A percentile compares a stretch with the other conserved stretches of the same genome.
phyloP scores from a whole-genome alignment of 208 protist genomes.

The Crithidia acanthocephali region DNA sequence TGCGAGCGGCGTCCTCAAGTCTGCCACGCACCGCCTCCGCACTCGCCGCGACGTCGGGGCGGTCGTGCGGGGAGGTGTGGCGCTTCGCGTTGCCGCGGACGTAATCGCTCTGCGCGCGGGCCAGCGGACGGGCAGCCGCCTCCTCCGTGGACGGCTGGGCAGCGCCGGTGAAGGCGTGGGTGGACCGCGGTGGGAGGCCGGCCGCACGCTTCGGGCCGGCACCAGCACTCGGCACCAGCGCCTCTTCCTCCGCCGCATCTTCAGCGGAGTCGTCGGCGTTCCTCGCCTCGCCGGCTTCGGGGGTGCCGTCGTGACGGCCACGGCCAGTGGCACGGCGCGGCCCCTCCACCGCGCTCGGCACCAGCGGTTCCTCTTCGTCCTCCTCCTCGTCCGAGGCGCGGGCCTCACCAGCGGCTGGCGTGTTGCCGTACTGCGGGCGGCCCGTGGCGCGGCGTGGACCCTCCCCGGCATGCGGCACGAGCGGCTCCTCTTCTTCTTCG shows the following conservation, averaged over 20 bases:
- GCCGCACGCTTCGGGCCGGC: not conserved
- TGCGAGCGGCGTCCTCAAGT: not conserved
- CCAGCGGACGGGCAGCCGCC: not conserved
- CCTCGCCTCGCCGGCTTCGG: not conserved
- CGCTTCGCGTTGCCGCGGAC: slow-evolving; percentile 8
- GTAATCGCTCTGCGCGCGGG: slow-evolving; percentile 19
- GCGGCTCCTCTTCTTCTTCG: not conserved
- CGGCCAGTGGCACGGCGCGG: slow-evolving; percentile 10
- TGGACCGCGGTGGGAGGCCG: slow-evolving; percentile 6
- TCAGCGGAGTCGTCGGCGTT: not conserved
- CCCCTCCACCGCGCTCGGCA: not conserved
- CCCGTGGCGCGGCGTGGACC: slow-evolving; percentile 13
- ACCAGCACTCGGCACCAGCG: not conserved
- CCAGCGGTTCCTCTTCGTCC: slow-evolving; percentile 31
- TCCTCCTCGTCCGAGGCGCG: slow-evolving; percentile 1
- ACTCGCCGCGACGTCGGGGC: slow-evolving; percentile 6
- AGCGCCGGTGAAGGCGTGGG: slow-evolving; percentile 1
- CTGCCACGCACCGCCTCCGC: slow-evolving; percentile 3
- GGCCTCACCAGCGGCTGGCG: not conserved
- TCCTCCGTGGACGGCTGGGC: not conserved
- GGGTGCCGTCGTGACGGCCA: not conserved
- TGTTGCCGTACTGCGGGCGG: not conserved
- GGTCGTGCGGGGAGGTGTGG: slow-evolving; percentile 15
- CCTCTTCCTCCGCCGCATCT: not conserved
- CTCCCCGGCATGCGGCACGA: not conserved